These are phyloP conservation scores for Gossypium rotundifolium DNA, from an alignment of 345 rosid genomes.

Conservation along the genomic window DNA sequence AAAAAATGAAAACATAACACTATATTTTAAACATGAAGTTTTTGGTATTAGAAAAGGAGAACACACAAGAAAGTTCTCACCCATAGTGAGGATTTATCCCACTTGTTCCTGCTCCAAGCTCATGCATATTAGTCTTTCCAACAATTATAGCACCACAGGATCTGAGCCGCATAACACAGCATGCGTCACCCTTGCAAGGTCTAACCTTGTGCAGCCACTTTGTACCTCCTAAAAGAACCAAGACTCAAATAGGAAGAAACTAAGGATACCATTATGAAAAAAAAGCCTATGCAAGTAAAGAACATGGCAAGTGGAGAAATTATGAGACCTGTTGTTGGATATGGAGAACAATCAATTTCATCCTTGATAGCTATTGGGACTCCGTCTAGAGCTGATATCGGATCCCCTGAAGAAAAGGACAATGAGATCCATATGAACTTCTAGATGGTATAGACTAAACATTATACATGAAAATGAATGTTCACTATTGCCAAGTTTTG, in stretches of 20 bases:
- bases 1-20: background rate
- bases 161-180: slow-evolving; percentile 53
- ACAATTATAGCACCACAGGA: slow-evolving; percentile 58
- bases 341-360: slow-evolving; percentile 70
- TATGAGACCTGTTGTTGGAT: slow-evolving; percentile 57
- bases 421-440: background rate
- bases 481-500: background rate
- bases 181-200: slow-evolving; percentile 47
- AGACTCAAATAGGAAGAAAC: background rate
- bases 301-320: background rate
- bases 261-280: background rate
- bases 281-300: background rate
- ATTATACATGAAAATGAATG: background rate
- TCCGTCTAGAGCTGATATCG: slow-evolving; percentile 62
- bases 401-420: slow-evolving; percentile 36
- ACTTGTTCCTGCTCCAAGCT: slow-evolving; percentile 75
- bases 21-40: background rate
- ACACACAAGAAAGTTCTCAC: slow-evolving; percentile 16
- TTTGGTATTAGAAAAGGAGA: background rate
- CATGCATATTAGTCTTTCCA: slow-evolving; percentile 81
- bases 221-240: slow-evolving; percentile 47
- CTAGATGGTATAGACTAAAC: background rate
- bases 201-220: slow-evolving; percentile 66
- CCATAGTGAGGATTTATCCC: slow-evolving; percentile 82
- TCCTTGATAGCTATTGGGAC: slow-evolving; percentile 70